Evolutionary conservation across 768 basidiomycete genomes (phyloP), one percentile per base, ranked within the genome.

Genomic region (Podaxis sp.): DNA sequence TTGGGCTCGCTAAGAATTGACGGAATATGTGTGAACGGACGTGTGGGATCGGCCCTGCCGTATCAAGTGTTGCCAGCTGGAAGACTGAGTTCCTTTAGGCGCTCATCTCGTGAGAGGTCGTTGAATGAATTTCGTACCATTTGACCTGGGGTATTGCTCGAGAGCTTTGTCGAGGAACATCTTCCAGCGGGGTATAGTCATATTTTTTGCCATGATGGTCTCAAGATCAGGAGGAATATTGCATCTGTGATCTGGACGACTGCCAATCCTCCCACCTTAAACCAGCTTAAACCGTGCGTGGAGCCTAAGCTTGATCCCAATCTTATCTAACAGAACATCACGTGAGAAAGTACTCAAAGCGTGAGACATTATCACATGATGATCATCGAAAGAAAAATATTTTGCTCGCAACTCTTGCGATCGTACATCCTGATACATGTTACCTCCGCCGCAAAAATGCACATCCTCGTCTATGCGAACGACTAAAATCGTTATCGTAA

Each of bases 21-120:
- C 91, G 85, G 63, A 90, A 85, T 57, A 90, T 74, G 63, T 81
- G 80, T 3, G 87, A 83, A 66, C 92, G 89, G 46, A 87, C 90
- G 60, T 80, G 85, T 1, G 90, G 88, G 8, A 72, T 70, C 50
- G 69, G 65, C 0, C 72, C 62, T 17, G 71, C 70, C 4, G 76
- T 68, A 66, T 84, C 84, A 47, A 85, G 71, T 0, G 86, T 84
- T 0, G 87, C 84, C 41, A 91, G 72, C 68, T 90, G 89, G 63
- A 80, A 76, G 27, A 84, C 90, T 90, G 65, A 13, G 29, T 50
- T 36, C n/a, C 12, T 29, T 33, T 49, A 24, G 57, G 13, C 41
- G 41, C 49, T n/a, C 36, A 9, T 12, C 9, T 46, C 43, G 43
- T 46, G 19, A 59, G 9, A 59, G 47, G 37, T 17, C 24, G 12